These are phyloP conservation scores for Magnusiomyces fungicola DNA, from an alignment of 1,139 yeast genomes.

Conservation along the genomic window DNA sequence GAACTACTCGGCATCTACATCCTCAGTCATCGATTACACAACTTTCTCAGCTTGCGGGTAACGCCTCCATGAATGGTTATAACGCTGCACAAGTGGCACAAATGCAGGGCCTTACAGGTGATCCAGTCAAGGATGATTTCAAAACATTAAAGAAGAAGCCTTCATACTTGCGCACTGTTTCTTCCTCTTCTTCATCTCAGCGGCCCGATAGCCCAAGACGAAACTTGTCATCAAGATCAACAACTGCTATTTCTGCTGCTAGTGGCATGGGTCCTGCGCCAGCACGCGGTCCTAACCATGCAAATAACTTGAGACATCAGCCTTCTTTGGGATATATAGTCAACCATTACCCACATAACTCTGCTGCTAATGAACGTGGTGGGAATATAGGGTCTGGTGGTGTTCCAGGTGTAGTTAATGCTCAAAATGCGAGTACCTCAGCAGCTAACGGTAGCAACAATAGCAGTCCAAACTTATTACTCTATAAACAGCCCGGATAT, in stretches of 20 bases:
- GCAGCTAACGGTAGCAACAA: background rate
- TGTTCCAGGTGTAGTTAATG: too few relatives aligned
- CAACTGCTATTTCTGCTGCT: background rate
- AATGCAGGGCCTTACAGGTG: slow-evolving; percentile 3
- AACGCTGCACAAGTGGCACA: background rate
- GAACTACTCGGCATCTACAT: background rate
- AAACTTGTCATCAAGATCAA: background rate
- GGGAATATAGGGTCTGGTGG: background rate
- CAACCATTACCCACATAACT: background rate
- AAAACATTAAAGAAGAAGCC: slow-evolving; percentile 7
- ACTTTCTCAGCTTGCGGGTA: background rate
- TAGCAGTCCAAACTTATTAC: background rate
- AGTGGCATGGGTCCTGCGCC: background rate
- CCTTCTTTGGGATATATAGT: background rate
- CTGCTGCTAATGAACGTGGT: background rate
- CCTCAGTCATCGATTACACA: background rate
- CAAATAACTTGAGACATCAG: background rate
- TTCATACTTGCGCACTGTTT: background rate
- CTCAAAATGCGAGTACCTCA: background rate
- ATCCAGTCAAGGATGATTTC: slow-evolving; percentile 4
- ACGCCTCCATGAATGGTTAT: background rate
- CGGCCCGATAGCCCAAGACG: background rate
- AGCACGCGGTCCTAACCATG: background rate
- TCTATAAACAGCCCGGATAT: background rate
- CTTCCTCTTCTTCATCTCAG: background rate